Conservation (phyloP, 2,329 filamentous ascomycete species). For the Fonsecaea pedrosoi region DNA sequence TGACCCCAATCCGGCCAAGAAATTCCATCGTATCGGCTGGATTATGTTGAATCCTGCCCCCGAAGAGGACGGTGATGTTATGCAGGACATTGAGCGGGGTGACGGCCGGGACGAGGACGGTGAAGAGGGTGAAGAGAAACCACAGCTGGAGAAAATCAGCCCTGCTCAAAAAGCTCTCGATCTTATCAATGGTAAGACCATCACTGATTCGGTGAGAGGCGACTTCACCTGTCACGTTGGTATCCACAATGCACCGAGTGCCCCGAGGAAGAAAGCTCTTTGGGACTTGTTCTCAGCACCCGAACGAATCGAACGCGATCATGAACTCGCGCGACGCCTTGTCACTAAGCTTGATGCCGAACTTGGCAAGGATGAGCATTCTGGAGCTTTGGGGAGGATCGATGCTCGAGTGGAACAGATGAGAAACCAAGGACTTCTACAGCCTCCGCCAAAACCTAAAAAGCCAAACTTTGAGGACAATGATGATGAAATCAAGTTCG, state of each 20-base stretch:
- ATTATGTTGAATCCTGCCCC: conserved; percentile 88
- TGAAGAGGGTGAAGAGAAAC: conserved; percentile 63
- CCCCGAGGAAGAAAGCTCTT: conserved; percentile 89
- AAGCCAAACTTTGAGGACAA: conserved; percentile 56
- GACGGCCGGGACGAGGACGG: conserved; percentile 76
- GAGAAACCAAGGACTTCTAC: conserved; percentile 75
- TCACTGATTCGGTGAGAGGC: conserved; percentile 89
- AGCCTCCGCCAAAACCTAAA: conserved; percentile 65
- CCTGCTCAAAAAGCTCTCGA: conserved; percentile 87
- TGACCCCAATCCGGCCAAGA: conserved; percentile 95
- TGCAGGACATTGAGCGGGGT: conserved; percentile 65
- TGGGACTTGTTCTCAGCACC: conserved; percentile 97
- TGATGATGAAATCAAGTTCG: conserved; percentile 58
- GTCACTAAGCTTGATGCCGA: conserved; percentile 85
- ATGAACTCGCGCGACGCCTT: conserved; percentile 80
- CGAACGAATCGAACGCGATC: conserved; percentile 89
- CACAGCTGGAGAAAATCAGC: conserved; percentile 42
- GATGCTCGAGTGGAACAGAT: conserved; percentile 87
- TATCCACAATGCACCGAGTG: conserved; percentile 85
- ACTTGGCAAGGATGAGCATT: conserved; percentile 68
- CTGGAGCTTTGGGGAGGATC: conserved; percentile 78
- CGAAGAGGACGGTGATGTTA: conserved; percentile 64
- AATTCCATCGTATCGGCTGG: conserved; percentile 98
- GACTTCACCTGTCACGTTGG: conserved; percentile 98
- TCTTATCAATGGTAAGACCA: conserved; percentile 96